Evolutionary conservation across 768 basidiomycete species (phyloP).

Genomic region (Suillus placidus): DNA sequence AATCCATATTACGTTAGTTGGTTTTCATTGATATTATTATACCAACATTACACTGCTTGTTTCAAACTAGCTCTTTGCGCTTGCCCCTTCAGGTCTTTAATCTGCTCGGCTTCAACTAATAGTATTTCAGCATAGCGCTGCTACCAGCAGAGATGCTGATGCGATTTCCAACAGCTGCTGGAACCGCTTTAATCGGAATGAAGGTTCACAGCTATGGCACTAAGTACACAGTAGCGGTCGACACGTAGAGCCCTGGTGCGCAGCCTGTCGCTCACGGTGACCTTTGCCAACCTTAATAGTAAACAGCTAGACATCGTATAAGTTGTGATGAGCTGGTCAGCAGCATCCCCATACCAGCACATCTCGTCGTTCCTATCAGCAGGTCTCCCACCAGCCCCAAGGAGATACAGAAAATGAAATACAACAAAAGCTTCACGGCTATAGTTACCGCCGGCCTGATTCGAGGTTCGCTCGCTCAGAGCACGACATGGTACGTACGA

Average conservation of each 20-base stretch:
- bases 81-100: not conserved
- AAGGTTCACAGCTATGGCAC: too few relatives aligned
- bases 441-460: constrained; percentile 17
- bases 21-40: not conserved
- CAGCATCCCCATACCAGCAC: not conserved
- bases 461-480: constrained; percentile 21
- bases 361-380: not conserved
- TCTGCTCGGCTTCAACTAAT: not conserved
- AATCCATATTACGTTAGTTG: not conserved
- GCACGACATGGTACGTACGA: constrained; percentile 24
- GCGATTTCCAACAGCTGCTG: too few relatives aligned
- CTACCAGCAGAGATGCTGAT: not conserved
- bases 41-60: not conserved
- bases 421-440: constrained; percentile 6
- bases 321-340: not conserved
- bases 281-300: not conserved
- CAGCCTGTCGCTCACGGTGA: not conserved
- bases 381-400: not conserved
- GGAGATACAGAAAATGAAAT: constrained; percentile 20
- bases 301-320: not conserved
- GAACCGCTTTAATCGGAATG: too few relatives aligned
- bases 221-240: not conserved
- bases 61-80: not conserved
- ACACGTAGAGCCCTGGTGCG: not conserved
- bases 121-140: not conserved